These are phyloP conservation scores for Backusella macrospora DNA, from an alignment of 192 early-diverging fungal species.

Conservation along the genomic window DNA sequence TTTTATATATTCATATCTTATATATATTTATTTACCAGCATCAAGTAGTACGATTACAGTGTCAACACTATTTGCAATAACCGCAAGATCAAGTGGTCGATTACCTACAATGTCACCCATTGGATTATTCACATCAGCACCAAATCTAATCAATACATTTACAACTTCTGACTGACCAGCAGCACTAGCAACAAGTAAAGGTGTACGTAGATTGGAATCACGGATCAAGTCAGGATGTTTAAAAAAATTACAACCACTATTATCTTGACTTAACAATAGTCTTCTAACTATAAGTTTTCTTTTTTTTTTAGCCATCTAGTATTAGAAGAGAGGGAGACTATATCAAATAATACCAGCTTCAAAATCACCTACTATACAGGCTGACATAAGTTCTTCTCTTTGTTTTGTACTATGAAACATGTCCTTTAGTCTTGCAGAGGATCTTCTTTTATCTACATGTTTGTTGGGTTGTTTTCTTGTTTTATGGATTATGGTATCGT, in stretches of 20 bases:
- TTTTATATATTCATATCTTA: not conserved
- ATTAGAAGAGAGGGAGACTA: not conserved
- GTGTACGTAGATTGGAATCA: constrained; percentile 39
- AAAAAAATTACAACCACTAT: not conserved
- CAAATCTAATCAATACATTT: constrained; percentile 22
- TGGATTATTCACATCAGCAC: constrained; percentile 39
- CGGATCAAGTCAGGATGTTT: constrained; percentile 37
- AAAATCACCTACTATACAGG: constrained; percentile 32
- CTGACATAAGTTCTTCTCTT: constrained; percentile 34
- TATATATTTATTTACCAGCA: constrained; percentile 18
- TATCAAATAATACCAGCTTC: constrained; percentile 23
- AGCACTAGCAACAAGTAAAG: constrained; percentile 38
- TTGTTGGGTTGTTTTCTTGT: not conserved
- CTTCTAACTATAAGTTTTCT: constrained; percentile 23
- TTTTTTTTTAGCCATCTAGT: not conserved
- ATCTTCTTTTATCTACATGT: not conserved
- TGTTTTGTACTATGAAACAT: constrained; percentile 30
- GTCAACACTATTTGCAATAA: constrained; percentile 40
- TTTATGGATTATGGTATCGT: not conserved
- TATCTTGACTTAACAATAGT: constrained; percentile 14
- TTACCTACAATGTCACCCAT: constrained; percentile 42
- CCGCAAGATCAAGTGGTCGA: constrained; percentile 38
- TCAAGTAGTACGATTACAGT: constrained; percentile 34
- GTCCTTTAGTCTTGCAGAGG: constrained; percentile 14
- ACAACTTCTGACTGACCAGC: constrained; percentile 31